These are phyloP conservation scores for Spizellomyces punctatus DNA, from an alignment of 192 early-diverging fungal species.

Conservation along the genomic window DNA sequence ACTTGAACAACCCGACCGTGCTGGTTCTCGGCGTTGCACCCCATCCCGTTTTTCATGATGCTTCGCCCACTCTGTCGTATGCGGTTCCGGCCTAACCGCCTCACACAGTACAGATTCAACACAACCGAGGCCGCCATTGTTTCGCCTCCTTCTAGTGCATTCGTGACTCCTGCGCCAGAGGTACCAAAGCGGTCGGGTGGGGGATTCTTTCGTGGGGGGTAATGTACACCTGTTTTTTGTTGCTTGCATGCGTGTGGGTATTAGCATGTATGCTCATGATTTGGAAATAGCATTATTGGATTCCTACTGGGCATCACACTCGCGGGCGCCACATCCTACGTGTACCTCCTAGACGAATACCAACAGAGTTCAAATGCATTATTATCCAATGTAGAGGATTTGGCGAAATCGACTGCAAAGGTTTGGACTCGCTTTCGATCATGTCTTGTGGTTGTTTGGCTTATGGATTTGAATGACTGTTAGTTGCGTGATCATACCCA, in stretches of 20 bases:
- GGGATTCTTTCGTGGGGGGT: slow-evolving; percentile 26
- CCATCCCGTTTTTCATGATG: too few species aligned
- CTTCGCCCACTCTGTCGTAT: too few species aligned
- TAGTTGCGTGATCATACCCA: slow-evolving; percentile 72
- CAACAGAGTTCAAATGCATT: slow-evolving; percentile 69
- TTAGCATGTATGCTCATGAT: not conserved
- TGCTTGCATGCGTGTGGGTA: not conserved
- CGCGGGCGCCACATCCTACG: slow-evolving; percentile 62
- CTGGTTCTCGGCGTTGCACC: too few species aligned
- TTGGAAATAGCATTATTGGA: slow-evolving; percentile 14
- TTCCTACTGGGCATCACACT: slow-evolving; percentile 29
- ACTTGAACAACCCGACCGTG: too few species aligned
- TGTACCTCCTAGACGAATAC: slow-evolving; percentile 87
- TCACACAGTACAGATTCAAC: too few species aligned
- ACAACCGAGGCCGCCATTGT: too few species aligned
- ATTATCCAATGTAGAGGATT: slow-evolving; percentile 75
- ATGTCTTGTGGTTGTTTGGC: not conserved
- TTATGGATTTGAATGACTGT: not conserved
- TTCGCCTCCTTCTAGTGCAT: not conserved
- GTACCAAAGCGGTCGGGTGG: not conserved
- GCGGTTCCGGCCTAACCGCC: too few species aligned
- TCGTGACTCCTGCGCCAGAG: not conserved
- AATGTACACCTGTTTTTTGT: not conserved
- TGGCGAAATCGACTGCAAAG: slow-evolving; percentile 77
- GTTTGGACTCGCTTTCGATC: slow-evolving; percentile 44